Percentiles rank a stretch among this genome's conserved stretches.
These are phyloP conservation scores for Viola pubescens DNA, from an alignment of 441 rosid genomes.

Conservation along the genomic window DNA sequence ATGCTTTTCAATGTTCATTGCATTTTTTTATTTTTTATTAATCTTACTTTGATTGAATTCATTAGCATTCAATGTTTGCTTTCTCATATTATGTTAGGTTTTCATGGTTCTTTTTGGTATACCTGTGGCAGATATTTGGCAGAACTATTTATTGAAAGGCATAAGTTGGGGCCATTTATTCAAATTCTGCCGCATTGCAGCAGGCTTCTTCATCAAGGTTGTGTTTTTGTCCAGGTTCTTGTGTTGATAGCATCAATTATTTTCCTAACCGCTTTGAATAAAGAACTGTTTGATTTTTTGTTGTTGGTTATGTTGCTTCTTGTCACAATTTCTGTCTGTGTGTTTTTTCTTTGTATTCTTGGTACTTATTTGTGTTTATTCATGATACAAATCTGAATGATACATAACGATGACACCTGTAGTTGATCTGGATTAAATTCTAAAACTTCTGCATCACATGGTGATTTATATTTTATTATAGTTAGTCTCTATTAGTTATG, in stretches of 20 bases:
- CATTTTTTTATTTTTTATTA: too few relatives aligned
- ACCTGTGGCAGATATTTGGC: conserved; percentile 49
- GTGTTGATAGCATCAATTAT: not conserved
- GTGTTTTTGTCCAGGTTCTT: conserved; percentile 14
- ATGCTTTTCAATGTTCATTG: too few relatives aligned
- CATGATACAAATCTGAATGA: not conserved
- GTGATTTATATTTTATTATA: too few relatives aligned
- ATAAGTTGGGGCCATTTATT: conserved; percentile 68
- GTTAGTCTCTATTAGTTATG: too few relatives aligned
- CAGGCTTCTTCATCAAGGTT: conserved; percentile 83
- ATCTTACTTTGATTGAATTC: too few relatives aligned
- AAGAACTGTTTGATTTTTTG: too few relatives aligned
- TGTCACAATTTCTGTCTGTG: not conserved
- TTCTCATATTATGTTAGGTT: not conserved
- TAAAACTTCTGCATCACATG: not conserved
- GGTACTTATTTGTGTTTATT: not conserved
- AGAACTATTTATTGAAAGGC: conserved; percentile 83
- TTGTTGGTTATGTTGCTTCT: not conserved
- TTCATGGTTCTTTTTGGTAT: too few relatives aligned
- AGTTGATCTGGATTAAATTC: conserved; percentile 1
- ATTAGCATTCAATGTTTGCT: not conserved
- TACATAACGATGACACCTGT: not conserved
- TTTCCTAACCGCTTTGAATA: not conserved
- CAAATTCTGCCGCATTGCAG: conserved; percentile 67
- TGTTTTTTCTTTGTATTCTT: conserved; percentile 1